phyloP scores from a whole-genome alignment of 1,284 basidiomycete genomes.

The Ganoderma meredithae region DNA sequence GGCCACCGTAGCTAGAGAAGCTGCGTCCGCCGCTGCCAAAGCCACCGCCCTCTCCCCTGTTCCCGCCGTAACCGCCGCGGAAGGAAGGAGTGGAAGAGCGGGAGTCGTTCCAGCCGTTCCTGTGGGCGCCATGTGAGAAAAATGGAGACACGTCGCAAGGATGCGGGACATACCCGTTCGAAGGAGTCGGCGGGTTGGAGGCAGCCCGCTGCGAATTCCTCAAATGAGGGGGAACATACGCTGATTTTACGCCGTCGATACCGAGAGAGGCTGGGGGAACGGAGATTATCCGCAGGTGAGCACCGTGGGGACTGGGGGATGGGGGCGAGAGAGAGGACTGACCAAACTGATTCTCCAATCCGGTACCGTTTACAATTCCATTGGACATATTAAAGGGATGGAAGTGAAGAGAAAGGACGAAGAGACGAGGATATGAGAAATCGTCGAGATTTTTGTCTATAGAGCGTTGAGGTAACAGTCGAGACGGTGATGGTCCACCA shows the following conservation, averaged over 20 bases:
- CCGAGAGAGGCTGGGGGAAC: conserved; percentile 63
- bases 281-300: conserved; percentile 31
- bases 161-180: conserved; percentile 56
- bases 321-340: conserved; percentile 43
- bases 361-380: conserved; percentile 84
- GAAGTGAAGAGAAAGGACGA: conserved; percentile 38
- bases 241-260: conserved; percentile 76
- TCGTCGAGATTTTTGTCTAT: conserved; percentile 43
- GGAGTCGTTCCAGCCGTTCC: conserved; percentile 79
- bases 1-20: conserved; percentile 50
- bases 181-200: conserved; percentile 55
- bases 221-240: conserved; percentile 95
- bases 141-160: conserved; percentile 28
- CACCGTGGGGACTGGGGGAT: conserved; percentile 16
- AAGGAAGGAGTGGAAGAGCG: conserved; percentile 61
- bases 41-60: conserved; percentile 43
- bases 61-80: conserved; percentile 54
- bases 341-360: conserved; percentile 87
- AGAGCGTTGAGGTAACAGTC: conserved; percentile 37
- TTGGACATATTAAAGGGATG: conserved; percentile 78
- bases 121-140: conserved; percentile 37
- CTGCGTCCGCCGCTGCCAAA: conserved; percentile 55
- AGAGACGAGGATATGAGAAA: conserved; percentile 29
- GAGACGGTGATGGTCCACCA: conserved; percentile 47
- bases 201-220: conserved; percentile 83